Base-by-base conservation (phyloP, 108 stramenopile genomes). In the Pseudonitzschia multiseries region DNA sequence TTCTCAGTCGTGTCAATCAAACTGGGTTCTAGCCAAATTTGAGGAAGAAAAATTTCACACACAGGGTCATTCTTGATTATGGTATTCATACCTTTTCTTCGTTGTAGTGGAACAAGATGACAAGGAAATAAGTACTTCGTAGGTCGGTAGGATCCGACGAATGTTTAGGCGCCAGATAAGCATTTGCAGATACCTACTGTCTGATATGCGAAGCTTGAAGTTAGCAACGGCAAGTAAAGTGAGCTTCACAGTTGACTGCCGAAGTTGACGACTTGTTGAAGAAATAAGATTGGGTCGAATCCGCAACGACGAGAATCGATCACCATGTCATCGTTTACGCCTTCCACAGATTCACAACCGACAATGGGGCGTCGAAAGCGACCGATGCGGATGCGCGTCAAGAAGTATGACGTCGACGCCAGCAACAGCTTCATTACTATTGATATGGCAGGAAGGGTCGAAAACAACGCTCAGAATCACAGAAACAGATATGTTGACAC, bases 381-480 rank as follows among this genome's bases (percentile, higher is more conserved):
- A 62, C 61, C 61, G 61, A 31, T n/a, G 36, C 32, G 61, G 61
- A 62, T 62, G 61, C 32, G 61, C 0, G 61, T 62, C 17, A 62
- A 62, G 0, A 62, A 62, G 32, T 62, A 62, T 28, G 31, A 40
- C 32, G 36, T 62, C 14, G 61, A 62, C n/a, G 32, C 32, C 3
- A 62, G 61, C 36, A 62, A 40, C 33, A 62, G n/a, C 61, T 31
- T 40, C 32, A 62, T 26, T 17, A 40, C 28, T 17, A 62, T 62
- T 40, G 61, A 62, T 17, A 62, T 62, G 61, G 26, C 61, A 28
- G 61, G 61, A 62, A 62, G 32, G 36, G 32, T 62, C 33, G 61
- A 62, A 17, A 21, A 27, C 10, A 31, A 54, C 24, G 22, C 27
- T 15, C 24, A 59, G 26, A 26, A 59, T 59, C 57, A 59, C 8